These are phyloP conservation scores for Pythium insidiosum DNA, from an alignment of 352 stramenopile genomes.

Conservation along the genomic window DNA sequence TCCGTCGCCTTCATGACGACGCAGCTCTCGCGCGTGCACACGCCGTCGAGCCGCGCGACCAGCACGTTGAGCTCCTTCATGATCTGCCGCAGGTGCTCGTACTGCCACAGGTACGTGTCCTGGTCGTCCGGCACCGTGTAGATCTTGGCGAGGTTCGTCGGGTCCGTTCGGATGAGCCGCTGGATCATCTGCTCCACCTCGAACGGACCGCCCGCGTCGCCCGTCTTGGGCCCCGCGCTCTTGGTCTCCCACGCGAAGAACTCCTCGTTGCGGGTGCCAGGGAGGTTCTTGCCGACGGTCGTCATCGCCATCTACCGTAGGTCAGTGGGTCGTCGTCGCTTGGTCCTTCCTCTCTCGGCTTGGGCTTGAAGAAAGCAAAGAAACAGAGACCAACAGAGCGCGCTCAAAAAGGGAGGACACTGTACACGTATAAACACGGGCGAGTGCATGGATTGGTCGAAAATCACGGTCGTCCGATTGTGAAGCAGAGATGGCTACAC, in stretches of 20 bases:
- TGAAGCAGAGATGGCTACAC: too few species aligned
- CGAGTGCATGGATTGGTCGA: too few species aligned
- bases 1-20: conserved; percentile 80
- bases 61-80: conserved; percentile 82
- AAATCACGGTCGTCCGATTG: too few species aligned
- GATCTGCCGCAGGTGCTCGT: conserved; percentile 75
- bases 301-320: neutral
- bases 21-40: conserved; percentile 63
- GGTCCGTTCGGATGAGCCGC: conserved; percentile 48
- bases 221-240: conserved; percentile 3
- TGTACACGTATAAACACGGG: too few species aligned
- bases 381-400: too few species aligned
- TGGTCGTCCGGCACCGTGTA: conserved; percentile 73
- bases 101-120: conserved; percentile 82
- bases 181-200: conserved; percentile 78
- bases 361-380: too few species aligned
- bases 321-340: neutral
- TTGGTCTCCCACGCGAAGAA: conserved; percentile 67
- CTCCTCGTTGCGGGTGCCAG: conserved; percentile 66
- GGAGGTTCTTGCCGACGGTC: conserved; percentile 62
- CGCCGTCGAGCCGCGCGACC: conserved; percentile 50
- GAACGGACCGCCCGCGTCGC: conserved; percentile 43
- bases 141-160: conserved; percentile 46
- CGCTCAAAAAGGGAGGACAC: too few species aligned
- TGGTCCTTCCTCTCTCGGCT: too few species aligned